Percentiles rank a stretch among this genome's conserved stretches.
Evolutionary conservation across 2,329 filamentous ascomycete genomes (phyloP).

Genomic region (Aspergillus sp.): DNA sequence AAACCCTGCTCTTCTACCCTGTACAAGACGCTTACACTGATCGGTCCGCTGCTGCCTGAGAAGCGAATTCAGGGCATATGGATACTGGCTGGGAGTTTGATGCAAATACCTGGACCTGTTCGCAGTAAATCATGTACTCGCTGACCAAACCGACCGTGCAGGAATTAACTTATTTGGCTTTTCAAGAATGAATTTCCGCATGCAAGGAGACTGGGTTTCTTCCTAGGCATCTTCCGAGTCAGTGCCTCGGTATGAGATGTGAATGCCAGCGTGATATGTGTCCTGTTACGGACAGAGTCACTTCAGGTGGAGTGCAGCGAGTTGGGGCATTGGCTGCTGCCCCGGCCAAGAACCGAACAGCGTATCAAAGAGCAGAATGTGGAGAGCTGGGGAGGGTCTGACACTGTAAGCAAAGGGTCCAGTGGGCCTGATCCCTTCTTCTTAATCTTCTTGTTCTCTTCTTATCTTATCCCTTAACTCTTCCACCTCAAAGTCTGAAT

Average conservation of each 20-base stretch:
- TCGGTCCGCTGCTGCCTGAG: constrained; percentile 25
- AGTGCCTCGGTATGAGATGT: constrained; percentile 26
- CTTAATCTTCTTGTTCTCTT: too few relatives aligned
- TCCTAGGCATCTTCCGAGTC: constrained; percentile 34
- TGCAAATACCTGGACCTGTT: constrained; percentile 31
- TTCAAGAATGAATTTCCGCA: constrained; percentile 31
- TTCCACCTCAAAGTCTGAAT: background rate
- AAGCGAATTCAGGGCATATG: constrained; percentile 31
- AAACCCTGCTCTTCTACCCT: constrained; percentile 27
- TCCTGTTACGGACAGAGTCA: too few relatives aligned
- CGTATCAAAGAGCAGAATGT: too few relatives aligned
- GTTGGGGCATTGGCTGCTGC: too few relatives aligned
- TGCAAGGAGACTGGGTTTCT: constrained; percentile 34
- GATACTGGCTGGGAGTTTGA: constrained; percentile 30
- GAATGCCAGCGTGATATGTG: background rate
- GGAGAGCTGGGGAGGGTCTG: too few relatives aligned
- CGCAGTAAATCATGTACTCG: constrained; percentile 29
- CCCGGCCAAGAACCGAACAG: too few relatives aligned
- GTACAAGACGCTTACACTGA: constrained; percentile 25
- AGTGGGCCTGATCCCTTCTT: too few relatives aligned
- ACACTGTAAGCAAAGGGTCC: too few relatives aligned
- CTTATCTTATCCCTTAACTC: background rate
- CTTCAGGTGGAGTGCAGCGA: too few relatives aligned
- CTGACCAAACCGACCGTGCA: constrained; percentile 24
- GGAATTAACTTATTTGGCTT: constrained; percentile 24